Evolutionary conservation across 495 filamentous ascomycete genomes (phyloP).

Genomic region (Talaromyces nanjingensis): DNA sequence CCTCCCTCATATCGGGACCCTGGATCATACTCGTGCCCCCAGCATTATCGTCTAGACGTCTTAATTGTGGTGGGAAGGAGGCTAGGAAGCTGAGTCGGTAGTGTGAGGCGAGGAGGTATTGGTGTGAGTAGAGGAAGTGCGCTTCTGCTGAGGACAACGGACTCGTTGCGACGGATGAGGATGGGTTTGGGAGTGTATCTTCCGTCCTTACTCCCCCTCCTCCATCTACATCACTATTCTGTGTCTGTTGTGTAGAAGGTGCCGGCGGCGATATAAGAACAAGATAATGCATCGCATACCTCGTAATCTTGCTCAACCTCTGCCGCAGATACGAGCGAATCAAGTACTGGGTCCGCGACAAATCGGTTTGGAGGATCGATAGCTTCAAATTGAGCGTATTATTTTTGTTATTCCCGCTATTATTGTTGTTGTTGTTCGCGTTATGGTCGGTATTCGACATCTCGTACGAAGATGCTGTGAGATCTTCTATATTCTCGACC

Average conservation of each 20-base stretch:
- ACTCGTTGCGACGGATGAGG: slow-evolving; percentile 24
- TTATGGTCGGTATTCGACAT: slow-evolving; percentile 19
- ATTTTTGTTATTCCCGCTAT: neutral
- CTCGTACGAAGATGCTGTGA: slow-evolving; percentile 47
- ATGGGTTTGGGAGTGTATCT: slow-evolving; percentile 19
- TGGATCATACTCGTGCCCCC: slow-evolving; percentile 92
- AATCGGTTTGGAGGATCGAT: slow-evolving; percentile 93
- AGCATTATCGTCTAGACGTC: slow-evolving; percentile 80
- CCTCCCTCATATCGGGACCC: slow-evolving; percentile 68
- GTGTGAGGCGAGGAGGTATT: slow-evolving; percentile 72
- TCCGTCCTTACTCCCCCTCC: neutral
- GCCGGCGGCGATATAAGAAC: slow-evolving; percentile 32
- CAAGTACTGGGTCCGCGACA: slow-evolving; percentile 86
- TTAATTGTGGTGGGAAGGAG: slow-evolving; percentile 67
- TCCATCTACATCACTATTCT: neutral
- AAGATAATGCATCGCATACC: slow-evolving; percentile 38
- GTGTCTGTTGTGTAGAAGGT: slow-evolving; percentile 41
- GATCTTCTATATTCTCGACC: slow-evolving; percentile 67
- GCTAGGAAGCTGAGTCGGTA: slow-evolving; percentile 74
- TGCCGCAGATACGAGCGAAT: slow-evolving; percentile 77
- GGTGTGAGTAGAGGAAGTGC: slow-evolving; percentile 73
- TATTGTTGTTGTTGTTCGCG: neutral
- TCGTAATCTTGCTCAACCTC: slow-evolving; percentile 68
- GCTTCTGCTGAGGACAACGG: slow-evolving; percentile 66
- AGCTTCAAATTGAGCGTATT: slow-evolving; percentile 82